Conservation (phyloP, 306 rosid genomes). For the Dalbergia cochinchinensis region DNA sequence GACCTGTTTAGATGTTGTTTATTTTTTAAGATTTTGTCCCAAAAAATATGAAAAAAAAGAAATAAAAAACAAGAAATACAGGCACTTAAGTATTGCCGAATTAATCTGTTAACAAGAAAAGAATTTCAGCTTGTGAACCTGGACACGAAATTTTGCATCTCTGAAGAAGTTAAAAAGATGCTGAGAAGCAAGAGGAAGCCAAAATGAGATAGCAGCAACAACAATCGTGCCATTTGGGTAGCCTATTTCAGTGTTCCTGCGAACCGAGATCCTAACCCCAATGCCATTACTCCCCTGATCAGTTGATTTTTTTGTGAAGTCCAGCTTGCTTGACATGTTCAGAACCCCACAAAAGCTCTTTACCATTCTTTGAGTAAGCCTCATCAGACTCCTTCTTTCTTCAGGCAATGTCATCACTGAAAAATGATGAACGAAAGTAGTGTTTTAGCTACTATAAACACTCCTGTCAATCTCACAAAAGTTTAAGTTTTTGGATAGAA, state of each 20-base stretch:
- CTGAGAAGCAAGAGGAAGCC: constrained; percentile 59
- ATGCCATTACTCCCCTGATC: constrained; percentile 47
- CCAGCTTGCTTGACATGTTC: constrained; percentile 56
- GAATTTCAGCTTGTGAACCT: constrained; percentile 51
- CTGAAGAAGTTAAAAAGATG: constrained; percentile 59
- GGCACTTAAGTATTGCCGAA: no score
- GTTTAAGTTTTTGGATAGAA: no score
- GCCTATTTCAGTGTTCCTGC: constrained; percentile 38
- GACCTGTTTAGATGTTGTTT: no score
- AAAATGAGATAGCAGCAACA: constrained; percentile 56
- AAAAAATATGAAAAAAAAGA: no score
- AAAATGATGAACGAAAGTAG: background rate
- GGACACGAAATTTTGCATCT: constrained; percentile 53
- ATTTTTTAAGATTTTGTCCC: no score
- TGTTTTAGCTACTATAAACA: background rate
- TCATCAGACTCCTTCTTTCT: constrained; percentile 56
- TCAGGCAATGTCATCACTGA: constrained; percentile 49
- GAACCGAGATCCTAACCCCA: constrained; percentile 54
- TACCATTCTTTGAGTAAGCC: constrained; percentile 65
- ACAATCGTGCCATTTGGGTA: constrained; percentile 54
- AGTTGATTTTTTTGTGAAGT: constrained; percentile 53
- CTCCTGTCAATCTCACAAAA: background rate
- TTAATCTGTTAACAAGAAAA: no score
- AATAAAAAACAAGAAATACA: background rate
- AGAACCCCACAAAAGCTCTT: constrained; percentile 56